These are phyloP conservation scores for Hysterangium stoloniferum DNA, from an alignment of 768 basidiomycete genomes.

Conservation along the genomic window DNA sequence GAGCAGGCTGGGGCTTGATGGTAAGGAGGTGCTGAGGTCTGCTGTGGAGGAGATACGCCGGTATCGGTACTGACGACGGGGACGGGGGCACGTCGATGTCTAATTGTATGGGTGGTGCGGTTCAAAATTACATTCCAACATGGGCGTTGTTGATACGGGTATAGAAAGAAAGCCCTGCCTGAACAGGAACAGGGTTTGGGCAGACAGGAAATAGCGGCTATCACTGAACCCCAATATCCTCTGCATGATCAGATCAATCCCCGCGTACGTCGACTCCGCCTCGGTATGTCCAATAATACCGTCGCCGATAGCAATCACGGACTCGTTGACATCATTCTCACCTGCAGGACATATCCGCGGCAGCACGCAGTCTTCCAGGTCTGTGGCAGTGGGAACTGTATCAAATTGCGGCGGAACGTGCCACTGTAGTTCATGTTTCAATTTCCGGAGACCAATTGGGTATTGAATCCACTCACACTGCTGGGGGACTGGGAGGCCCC, in stretches of 20 bases:
- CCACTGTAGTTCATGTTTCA: conserved; percentile 7
- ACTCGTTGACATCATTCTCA: conserved; percentile 3
- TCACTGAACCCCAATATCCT: neutral
- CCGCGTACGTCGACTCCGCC: neutral
- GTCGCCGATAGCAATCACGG: neutral
- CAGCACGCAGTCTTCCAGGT: neutral
- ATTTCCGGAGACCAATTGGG: conserved; percentile 5
- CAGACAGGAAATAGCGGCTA: no score
- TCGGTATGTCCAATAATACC: neutral
- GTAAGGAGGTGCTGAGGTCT: no score
- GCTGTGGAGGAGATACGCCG: no score
- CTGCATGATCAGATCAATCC: neutral
- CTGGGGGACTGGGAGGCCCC: neutral
- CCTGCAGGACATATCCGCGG: neutral
- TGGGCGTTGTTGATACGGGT: no score
- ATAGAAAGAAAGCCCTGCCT: neutral
- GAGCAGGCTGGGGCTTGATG: no score
- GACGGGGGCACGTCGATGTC: no score
- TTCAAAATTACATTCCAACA: neutral
- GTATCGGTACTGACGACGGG: no score
- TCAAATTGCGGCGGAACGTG: conserved; percentile 4
- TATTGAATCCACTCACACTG: conserved; percentile 5
- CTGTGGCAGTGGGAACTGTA: neutral
- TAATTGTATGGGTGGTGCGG: neutral
- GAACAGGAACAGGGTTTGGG: neutral